phyloP scores from a whole-genome alignment of 2,329 filamentous ascomycete genomes.

The Lachnellula arida region DNA sequence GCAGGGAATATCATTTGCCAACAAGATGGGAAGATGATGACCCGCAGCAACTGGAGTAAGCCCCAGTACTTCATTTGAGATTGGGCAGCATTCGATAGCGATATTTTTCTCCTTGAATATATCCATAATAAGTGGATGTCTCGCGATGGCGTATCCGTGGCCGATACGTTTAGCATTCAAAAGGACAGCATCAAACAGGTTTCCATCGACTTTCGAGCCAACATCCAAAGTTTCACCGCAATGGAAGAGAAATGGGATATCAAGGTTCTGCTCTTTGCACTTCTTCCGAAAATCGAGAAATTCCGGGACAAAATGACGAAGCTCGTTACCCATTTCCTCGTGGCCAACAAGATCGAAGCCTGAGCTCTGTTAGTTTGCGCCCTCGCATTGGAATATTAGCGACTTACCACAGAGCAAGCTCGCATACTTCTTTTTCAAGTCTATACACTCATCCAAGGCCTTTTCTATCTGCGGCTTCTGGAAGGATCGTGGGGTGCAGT shows the following conservation, averaged over 20 bases:
- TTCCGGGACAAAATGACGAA: conserved; percentile 50
- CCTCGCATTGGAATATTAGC: neutral
- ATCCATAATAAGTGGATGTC: conserved; percentile 62
- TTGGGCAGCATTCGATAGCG: conserved; percentile 72
- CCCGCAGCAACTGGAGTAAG: conserved; percentile 61
- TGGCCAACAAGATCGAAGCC: conserved; percentile 66
- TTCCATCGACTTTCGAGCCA: conserved; percentile 60
- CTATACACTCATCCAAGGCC: conserved; percentile 57
- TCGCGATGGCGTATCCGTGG: conserved; percentile 65
- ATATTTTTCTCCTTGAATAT: conserved; percentile 59
- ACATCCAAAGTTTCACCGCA: conserved; percentile 70
- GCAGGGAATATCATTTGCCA: conserved; percentile 70
- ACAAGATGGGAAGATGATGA: conserved; percentile 61
- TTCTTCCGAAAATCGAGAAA: conserved; percentile 51
- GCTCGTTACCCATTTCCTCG: conserved; percentile 60
- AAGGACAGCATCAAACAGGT: conserved; percentile 63
- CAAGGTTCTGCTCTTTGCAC: conserved; percentile 44
- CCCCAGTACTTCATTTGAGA: conserved; percentile 71
- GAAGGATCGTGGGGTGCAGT: conserved; percentile 64
- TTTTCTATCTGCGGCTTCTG: conserved; percentile 40
- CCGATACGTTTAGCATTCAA: conserved; percentile 66
- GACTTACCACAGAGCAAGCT: conserved; percentile 58
- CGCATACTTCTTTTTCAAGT: conserved; percentile 52
- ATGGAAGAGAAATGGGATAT: conserved; percentile 71
- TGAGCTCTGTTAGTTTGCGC: conserved; percentile 28